These are phyloP conservation scores for Clavulina sp. DNA, from an alignment of 768 basidiomycete species.

Conservation along the genomic window DNA sequence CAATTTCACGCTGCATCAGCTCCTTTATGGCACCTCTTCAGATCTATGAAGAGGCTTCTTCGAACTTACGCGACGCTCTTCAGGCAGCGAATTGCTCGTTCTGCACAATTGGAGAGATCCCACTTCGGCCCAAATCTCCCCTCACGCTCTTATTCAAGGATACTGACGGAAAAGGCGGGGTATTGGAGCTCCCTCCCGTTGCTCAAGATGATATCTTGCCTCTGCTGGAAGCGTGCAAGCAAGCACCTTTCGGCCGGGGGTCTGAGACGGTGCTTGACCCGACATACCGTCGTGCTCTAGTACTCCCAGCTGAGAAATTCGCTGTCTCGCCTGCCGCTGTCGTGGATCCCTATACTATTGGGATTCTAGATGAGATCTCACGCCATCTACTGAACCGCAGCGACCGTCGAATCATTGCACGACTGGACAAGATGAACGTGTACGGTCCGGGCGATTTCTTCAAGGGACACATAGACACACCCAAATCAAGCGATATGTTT, in stretches of 20 bases:
- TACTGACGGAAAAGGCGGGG: too few relatives aligned
- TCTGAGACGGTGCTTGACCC: background rate
- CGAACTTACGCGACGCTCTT: too few relatives aligned
- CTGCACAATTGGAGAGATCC: too few relatives aligned
- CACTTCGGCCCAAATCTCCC: too few relatives aligned
- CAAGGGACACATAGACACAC: conserved; percentile 2
- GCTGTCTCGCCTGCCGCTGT: background rate
- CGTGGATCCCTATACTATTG: background rate
- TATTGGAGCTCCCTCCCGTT: background rate
- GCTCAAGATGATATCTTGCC: background rate
- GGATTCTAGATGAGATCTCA: background rate
- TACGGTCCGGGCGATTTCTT: background rate
- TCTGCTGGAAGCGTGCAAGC: background rate
- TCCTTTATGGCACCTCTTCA: too few relatives aligned
- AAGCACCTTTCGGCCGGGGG: background rate
- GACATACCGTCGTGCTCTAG: background rate
- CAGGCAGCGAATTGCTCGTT: too few relatives aligned
- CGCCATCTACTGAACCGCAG: background rate
- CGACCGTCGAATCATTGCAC: background rate
- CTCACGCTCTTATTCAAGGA: too few relatives aligned
- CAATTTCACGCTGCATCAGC: too few relatives aligned
- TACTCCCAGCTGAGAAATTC: background rate
- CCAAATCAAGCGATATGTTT: background rate
- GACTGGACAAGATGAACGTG: background rate
- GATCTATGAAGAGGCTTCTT: too few relatives aligned